Evolutionary conservation across 805 yeast genomes (phyloP), one percentile per base, ranked within the genome.

Genomic region (Wickerhamiella azymoides): DNA sequence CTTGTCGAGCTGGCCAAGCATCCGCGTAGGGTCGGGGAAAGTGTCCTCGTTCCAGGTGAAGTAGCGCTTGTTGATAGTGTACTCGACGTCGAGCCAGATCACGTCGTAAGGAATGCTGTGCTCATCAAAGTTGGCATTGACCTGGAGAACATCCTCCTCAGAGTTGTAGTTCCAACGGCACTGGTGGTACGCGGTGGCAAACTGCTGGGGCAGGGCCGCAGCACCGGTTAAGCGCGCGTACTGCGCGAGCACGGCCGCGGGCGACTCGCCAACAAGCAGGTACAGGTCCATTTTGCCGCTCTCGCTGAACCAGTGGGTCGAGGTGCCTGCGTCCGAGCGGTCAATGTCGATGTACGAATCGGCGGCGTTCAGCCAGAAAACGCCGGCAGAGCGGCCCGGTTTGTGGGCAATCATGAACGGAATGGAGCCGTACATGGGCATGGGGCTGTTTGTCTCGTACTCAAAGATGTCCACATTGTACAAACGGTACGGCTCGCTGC

Each of bases 101-200:
- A 81, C 77, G 60, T 92, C 98, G 59, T 79, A 83, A 2, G 97
- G 96, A 48, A 92, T 77, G 38, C 68, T 73, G 54, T 74, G 59
- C 49, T 72, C 67, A 60, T 89, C 97, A 72, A 92, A 80, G 47
- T 75, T 70, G 1, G 68, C 59, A 52, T 73, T 72, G 11, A 92
- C 80, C 7, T 70, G 76, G n/a, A 85, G 62, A 1, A 92, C 89
- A 62, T 92, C 98, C 10, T 70, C 70, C 57, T 84, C 88, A 54
- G 82, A 88, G 58, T 84, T 84, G 64, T 92, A 92, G 61, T 92
- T 92, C 98, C 98, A 92, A 57, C 97, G 73, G 59, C 96, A 89
- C 63, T 92, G 98, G 59, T 92, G 97, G 59, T 92, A 84, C 0
- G 94, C 97, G 11, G 86, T 61, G 0, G 95, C 69, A 55, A 86